Evolutionary conservation across 2,329 filamentous ascomycete species (phyloP).

Genomic region (Corniculantispora saksenae): DNA sequence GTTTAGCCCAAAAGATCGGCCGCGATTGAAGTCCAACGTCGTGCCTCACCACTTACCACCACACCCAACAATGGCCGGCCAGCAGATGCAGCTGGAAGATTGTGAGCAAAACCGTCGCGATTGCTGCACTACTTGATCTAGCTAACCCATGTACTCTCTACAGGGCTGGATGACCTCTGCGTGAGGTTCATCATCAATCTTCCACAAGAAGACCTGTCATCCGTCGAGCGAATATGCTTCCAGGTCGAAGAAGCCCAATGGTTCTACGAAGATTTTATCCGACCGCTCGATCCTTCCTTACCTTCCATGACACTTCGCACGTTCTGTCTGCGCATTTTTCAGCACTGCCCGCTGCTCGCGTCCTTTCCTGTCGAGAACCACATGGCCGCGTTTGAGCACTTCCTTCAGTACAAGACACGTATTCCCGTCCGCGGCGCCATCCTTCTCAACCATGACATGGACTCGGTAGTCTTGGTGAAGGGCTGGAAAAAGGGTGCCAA

Average conservation of each 20-base stretch:
- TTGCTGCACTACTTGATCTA: background rate
- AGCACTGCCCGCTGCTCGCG: slow-evolving; percentile 87
- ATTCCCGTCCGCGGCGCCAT: slow-evolving; percentile 94
- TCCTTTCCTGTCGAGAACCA: slow-evolving; percentile 77
- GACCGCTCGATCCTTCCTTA: slow-evolving; percentile 79
- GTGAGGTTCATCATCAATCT: slow-evolving; percentile 98
- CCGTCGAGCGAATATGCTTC: slow-evolving; percentile 93
- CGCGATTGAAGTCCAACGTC: background rate
- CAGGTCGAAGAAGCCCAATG: slow-evolving; percentile 99
- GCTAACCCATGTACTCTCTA: slow-evolving; percentile 20
- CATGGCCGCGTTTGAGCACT: slow-evolving; percentile 83
- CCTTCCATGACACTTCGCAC: slow-evolving; percentile 82
- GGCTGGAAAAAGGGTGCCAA: slow-evolving; percentile 96
- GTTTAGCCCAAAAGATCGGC: slow-evolving; percentile 12
- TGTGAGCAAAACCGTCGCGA: slow-evolving; percentile 54
- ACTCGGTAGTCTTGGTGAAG: slow-evolving; percentile 88
- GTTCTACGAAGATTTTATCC: slow-evolving; percentile 99
- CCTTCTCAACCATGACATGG: slow-evolving; percentile 90
- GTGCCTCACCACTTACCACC: slow-evolving; percentile 19
- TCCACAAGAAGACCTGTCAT: slow-evolving; percentile 84
- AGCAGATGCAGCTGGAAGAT: slow-evolving; percentile 86
- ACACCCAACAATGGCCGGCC: slow-evolving; percentile 66
- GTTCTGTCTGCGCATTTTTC: slow-evolving; percentile 89
- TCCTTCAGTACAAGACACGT: slow-evolving; percentile 89
- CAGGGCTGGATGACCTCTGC: slow-evolving; percentile 95